These are phyloP conservation scores for Cladophialophora yegresii DNA, from an alignment of 2,329 filamentous ascomycete genomes.

Conservation along the genomic window DNA sequence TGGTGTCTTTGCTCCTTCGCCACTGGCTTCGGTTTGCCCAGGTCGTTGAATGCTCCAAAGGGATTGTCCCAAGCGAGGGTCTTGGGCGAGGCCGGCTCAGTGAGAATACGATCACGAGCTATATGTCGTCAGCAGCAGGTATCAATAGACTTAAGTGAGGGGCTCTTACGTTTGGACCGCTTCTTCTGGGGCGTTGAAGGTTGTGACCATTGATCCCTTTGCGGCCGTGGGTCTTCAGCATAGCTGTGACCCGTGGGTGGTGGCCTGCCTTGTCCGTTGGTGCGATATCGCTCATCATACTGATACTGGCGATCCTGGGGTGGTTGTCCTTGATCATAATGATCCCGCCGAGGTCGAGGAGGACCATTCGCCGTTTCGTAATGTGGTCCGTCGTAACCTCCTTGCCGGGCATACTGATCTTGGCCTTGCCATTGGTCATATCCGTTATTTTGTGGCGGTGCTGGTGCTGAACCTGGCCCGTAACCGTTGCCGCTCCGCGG, in stretches of 20 bases:
- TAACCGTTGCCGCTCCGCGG: constrained; percentile 25
- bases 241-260: constrained; percentile 19
- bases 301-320: constrained; percentile 27
- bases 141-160: constrained; percentile 27
- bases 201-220: constrained; percentile 20
- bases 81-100: constrained; percentile 44
- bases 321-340: constrained; percentile 20
- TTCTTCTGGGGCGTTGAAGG: constrained; percentile 38
- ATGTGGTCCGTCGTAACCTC: constrained; percentile 21
- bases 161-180: constrained; percentile 37
- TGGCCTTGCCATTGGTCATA: constrained; percentile 26
- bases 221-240: constrained; percentile 17
- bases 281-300: constrained; percentile 35
- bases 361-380: constrained; percentile 11
- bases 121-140: constrained; percentile 17
- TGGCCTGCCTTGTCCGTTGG: constrained; percentile 24
- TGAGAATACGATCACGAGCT: constrained; percentile 37
- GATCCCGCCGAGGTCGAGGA: constrained; percentile 12
- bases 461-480: constrained; percentile 10
- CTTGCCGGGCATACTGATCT: constrained; percentile 26
- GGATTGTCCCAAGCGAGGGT: constrained; percentile 52
- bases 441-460: constrained; percentile 18
- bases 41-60: constrained; percentile 47
- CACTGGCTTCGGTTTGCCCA: constrained; percentile 40
- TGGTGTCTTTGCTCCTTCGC: constrained; percentile 40